Conservation (phyloP, 371 early-diverging fungal species). For the Chytridiales sp. region DNA sequence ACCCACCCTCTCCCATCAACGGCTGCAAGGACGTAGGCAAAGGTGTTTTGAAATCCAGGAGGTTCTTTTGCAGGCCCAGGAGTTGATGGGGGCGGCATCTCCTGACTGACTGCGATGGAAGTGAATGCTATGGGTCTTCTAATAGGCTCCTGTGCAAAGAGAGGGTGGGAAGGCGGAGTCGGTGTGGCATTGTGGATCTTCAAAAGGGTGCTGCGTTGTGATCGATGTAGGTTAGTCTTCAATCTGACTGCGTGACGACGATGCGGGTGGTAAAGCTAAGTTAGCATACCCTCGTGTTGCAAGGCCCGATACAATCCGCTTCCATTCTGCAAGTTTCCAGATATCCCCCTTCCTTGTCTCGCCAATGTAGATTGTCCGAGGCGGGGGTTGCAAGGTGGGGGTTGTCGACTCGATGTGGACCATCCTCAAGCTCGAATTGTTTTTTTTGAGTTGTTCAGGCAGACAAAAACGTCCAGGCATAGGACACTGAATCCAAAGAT, state of each 20-base stretch:
- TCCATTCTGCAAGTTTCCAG: slow-evolving; percentile 38
- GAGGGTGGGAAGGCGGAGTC: not conserved
- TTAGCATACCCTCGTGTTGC: slow-evolving; percentile 28
- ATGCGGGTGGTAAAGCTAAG: not conserved
- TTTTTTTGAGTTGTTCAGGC: too few relatives aligned
- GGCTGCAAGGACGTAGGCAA: slow-evolving; percentile 39
- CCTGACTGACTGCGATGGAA: slow-evolving; percentile 29
- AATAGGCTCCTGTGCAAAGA: slow-evolving; percentile 2
- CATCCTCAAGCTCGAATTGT: too few relatives aligned
- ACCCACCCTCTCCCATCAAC: slow-evolving; percentile 50
- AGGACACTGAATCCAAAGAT: too few relatives aligned
- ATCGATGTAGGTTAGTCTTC: not conserved
- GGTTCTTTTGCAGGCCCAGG: not conserved
- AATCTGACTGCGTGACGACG: not conserved
- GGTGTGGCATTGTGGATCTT: slow-evolving; percentile 27
- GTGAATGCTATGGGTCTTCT: slow-evolving; percentile 31
- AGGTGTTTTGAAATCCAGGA: not conserved
- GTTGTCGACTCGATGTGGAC: slow-evolving; percentile 3
- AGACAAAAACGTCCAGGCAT: too few relatives aligned
- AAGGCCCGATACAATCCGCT: slow-evolving; percentile 32
- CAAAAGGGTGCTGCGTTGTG: slow-evolving; percentile 16
- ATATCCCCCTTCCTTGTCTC: slow-evolving; percentile 32
- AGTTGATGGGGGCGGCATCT: slow-evolving; percentile 17
- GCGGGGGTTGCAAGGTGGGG: not conserved
- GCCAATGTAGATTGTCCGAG: slow-evolving; percentile 35